phyloP scores from a whole-genome alignment of 2,329 filamentous ascomycete genomes.

The Sclerotinia glacialis region DNA sequence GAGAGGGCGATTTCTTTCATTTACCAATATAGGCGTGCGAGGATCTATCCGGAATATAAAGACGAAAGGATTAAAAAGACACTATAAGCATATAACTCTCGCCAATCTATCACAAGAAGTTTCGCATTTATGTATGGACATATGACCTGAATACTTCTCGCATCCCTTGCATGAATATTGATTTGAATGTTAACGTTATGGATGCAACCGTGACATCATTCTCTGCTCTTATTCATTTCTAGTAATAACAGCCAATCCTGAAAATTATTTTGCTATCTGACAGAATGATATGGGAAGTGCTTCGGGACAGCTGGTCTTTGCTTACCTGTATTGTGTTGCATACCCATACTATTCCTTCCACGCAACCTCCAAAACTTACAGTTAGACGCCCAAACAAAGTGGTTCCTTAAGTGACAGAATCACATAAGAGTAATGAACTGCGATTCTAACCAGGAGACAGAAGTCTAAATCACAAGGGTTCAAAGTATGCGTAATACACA shows the following conservation, averaged over 20 bases:
- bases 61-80: background rate
- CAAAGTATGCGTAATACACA: accelerated
- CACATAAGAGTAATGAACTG: background rate
- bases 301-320: too few species aligned
- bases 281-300: too few species aligned
- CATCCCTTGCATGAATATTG: too few species aligned
- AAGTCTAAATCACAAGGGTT: background rate
- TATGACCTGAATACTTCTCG: background rate
- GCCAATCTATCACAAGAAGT: background rate
- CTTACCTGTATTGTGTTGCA: too few species aligned
- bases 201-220: too few species aligned
- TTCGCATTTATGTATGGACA: background rate
- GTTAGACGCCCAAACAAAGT: too few species aligned
- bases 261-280: too few species aligned
- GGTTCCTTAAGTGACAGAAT: background rate
- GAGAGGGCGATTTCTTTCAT: background rate
- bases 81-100: background rate
- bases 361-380: background rate
- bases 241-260: too few species aligned
- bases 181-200: too few species aligned
- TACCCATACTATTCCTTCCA: too few species aligned
- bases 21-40: background rate
- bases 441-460: background rate
- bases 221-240: too few species aligned
- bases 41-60: background rate